These are phyloP conservation scores for Chalciporus sp. DNA, from an alignment of 1,284 basidiomycete species.

Conservation along the genomic window DNA sequence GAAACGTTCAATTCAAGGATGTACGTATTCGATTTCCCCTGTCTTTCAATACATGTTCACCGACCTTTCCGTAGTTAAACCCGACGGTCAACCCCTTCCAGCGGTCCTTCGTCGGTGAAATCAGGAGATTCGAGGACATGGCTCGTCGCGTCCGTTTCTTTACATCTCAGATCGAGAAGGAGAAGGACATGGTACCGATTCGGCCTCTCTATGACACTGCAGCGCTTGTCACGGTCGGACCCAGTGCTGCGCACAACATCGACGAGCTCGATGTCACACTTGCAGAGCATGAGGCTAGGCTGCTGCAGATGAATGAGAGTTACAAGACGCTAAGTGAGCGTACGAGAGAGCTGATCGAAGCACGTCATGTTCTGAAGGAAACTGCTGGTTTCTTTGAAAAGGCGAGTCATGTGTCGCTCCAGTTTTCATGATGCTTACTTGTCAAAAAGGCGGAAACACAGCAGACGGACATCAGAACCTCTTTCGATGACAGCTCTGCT, in stretches of 20 bases:
- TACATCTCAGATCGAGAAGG: slow-evolving; percentile 81
- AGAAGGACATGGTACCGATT: slow-evolving; percentile 81
- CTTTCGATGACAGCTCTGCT: slow-evolving; percentile 91
- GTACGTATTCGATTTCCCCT: slow-evolving; percentile 46
- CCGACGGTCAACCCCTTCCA: slow-evolving; percentile 97
- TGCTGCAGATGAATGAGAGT: slow-evolving; percentile 92
- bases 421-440: slow-evolving; percentile 5
- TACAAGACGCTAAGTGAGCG: slow-evolving; percentile 90
- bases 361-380: slow-evolving; percentile 90
- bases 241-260: slow-evolving; percentile 89
- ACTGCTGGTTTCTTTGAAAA: slow-evolving; percentile 96
- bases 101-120: slow-evolving; percentile 96
- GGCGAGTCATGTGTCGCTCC: slow-evolving; percentile 43
- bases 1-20: slow-evolving; percentile 98
- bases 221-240: slow-evolving; percentile 83
- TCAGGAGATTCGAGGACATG: slow-evolving; percentile 95
- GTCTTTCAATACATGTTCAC: background rate
- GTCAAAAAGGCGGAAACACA: slow-evolving; percentile 72
- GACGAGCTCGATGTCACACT: slow-evolving; percentile 93
- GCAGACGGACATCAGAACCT: slow-evolving; percentile 79
- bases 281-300: slow-evolving; percentile 84
- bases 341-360: slow-evolving; percentile 89
- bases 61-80: slow-evolving; percentile 69
- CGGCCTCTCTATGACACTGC: slow-evolving; percentile 82
- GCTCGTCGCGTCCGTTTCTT: slow-evolving; percentile 94